Conservation (phyloP, 2,329 filamentous ascomycete genomes). For the Xylariaceae sp. region DNA sequence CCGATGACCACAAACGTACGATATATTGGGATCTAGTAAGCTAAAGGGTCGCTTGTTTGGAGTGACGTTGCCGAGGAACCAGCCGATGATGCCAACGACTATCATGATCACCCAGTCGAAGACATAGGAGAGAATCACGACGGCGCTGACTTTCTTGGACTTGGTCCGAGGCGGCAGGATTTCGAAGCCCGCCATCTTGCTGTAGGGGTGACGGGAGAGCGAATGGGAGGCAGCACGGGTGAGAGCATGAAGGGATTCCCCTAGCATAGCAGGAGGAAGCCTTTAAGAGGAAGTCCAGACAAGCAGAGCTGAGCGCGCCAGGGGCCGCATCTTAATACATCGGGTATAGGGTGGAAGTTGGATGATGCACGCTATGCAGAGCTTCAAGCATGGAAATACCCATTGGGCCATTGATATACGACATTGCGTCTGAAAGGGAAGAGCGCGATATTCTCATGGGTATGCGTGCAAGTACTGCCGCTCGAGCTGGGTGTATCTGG, state of each 20-base stretch:
- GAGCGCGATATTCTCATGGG: no score
- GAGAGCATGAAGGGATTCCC: conserved; percentile 23
- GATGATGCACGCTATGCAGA: no score
- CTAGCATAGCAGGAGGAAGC: conserved; percentile 23
- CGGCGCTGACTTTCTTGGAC: conserved; percentile 25
- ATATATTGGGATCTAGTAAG: conserved; percentile 69
- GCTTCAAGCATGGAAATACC: no score
- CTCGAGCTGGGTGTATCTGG: no score
- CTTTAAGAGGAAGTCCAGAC: conserved; percentile 11
- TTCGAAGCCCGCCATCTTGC: conserved; percentile 29
- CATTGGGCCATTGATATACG: no score
- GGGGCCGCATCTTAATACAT: conserved; percentile 1
- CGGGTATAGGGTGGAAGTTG: no score
- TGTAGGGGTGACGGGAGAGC: conserved; percentile 26
- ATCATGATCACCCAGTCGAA: conserved; percentile 70
- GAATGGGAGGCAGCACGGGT: conserved; percentile 23
- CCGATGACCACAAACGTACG: conserved; percentile 40
- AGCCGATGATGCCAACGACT: conserved; percentile 53
- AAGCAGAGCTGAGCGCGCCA: neutral
- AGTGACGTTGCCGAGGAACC: conserved; percentile 51
- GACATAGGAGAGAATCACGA: conserved; percentile 60
- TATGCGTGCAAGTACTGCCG: no score
- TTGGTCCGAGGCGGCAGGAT: conserved; percentile 17
- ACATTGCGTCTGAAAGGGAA: no score
- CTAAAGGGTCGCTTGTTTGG: conserved; percentile 69